Percentiles rank a stretch among this genome's conserved stretches.
phyloP scores from a whole-genome alignment of 2,329 filamentous ascomycete genomes.

The Apiospora pterosperma region DNA sequence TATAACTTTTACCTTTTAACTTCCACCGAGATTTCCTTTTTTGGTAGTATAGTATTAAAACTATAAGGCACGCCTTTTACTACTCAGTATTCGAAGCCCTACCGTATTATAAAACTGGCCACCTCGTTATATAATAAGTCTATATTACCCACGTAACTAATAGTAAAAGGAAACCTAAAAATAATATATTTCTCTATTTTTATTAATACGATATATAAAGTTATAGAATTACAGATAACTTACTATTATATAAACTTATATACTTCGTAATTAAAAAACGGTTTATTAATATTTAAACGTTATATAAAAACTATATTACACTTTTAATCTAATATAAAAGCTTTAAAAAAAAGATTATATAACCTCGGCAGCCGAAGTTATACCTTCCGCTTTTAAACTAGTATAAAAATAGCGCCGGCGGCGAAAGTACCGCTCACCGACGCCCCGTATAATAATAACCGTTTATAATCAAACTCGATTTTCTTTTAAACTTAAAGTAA shows the following conservation, averaged over 20 bases:
- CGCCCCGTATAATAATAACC: constrained; percentile 51
- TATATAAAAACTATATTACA: constrained; percentile 21
- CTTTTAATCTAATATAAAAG: constrained; percentile 39
- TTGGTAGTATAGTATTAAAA: not conserved
- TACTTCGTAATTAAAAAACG: constrained; percentile 6
- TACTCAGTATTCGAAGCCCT: not conserved
- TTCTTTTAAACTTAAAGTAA: constrained; percentile 27
- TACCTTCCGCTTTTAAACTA: not conserved
- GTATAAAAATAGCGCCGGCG: constrained; percentile 48
- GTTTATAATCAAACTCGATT: constrained; percentile 40
- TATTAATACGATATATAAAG: not conserved
- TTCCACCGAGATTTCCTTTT: not conserved
- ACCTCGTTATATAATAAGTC: not conserved
- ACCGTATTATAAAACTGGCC: not conserved
- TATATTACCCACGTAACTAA: not conserved
- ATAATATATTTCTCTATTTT: not conserved
- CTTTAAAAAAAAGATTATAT: constrained; percentile 34
- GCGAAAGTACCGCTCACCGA: constrained; percentile 57
- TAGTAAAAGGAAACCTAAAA: not conserved
- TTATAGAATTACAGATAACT: not conserved
- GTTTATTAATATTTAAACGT: constrained; percentile 10
- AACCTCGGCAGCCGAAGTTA: constrained; percentile 20
- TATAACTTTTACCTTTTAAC: not conserved
- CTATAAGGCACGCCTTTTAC: not conserved
- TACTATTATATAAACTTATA: not conserved